These are phyloP conservation scores for Pseudocercospora cruenta DNA, from an alignment of 2,329 filamentous ascomycete genomes.

Conservation along the genomic window DNA sequence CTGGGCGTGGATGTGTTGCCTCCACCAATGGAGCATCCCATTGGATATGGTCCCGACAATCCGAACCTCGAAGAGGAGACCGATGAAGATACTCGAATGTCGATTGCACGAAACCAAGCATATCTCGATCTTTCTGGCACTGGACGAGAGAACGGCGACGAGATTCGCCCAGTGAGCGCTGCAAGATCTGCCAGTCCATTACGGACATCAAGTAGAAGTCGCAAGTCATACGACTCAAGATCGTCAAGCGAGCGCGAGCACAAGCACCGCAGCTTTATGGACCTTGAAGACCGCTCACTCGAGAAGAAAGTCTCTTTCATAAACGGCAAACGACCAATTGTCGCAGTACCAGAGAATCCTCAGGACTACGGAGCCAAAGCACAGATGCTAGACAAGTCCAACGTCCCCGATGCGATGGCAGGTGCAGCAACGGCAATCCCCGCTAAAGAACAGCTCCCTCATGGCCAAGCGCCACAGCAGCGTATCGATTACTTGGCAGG, in stretches of 20 bases:
- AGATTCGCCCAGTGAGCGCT: constrained; percentile 18
- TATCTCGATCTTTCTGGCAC: constrained; percentile 20
- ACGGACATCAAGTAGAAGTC: background rate
- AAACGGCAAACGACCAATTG: background rate
- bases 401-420: constrained; percentile 26
- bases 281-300: constrained; percentile 18
- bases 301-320: constrained; percentile 10
- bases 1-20: background rate
- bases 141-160: constrained; percentile 13
- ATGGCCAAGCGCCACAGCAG: constrained; percentile 19
- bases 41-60: background rate
- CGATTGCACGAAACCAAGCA: constrained; percentile 6
- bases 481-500: constrained; percentile 54
- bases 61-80: background rate
- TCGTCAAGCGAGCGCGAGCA: background rate
- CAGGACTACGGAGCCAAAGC: constrained; percentile 23
- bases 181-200: constrained; percentile 1
- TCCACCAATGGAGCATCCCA: constrained; percentile 8
- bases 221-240: constrained; percentile 1
- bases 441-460: constrained; percentile 21
- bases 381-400: constrained; percentile 19
- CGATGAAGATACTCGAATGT: background rate
- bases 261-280: constrained; percentile 25
- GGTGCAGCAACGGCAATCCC: constrained; percentile 25
- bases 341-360: constrained; percentile 21